Percentiles rank a stretch among this genome's conserved stretches.
These are phyloP conservation scores for Coelastrella sp. DNA, from an alignment of 139 green algal genomes.

Conservation along the genomic window DNA sequence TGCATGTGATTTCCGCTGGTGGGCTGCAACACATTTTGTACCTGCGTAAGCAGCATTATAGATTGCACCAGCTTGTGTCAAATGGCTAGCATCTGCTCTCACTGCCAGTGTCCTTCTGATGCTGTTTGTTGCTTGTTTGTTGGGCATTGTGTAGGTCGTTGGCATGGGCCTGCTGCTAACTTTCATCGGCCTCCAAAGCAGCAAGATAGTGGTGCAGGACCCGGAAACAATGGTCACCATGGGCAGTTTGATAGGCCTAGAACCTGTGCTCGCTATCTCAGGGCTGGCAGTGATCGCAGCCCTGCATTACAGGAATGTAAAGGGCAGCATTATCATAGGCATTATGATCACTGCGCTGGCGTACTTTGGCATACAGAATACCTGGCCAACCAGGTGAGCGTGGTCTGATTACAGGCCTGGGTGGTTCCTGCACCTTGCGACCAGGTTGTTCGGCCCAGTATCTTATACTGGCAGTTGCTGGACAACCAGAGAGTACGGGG, in stretches of 20 bases:
- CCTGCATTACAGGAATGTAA: conserved; percentile 57
- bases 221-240: conserved; percentile 57
- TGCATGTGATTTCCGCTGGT: too few species aligned
- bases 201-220: conserved; percentile 56
- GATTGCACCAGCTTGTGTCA: too few species aligned
- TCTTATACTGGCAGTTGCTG: too few species aligned
- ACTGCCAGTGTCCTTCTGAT: not conserved
- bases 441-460: too few species aligned
- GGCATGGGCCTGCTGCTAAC: conserved; percentile 69
- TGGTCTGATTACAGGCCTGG: not conserved
- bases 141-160: conserved; percentile 44
- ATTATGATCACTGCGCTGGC: conserved; percentile 50
- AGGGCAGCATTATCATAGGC: conserved; percentile 64
- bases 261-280: conserved; percentile 47
- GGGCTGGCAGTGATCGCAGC: conserved; percentile 56
- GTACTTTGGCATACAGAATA: conserved; percentile 46
- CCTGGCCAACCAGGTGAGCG: conserved; percentile 41
- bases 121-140: not conserved
- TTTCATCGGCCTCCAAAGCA: conserved; percentile 65
- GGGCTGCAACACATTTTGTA: too few species aligned
- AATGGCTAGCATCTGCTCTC: too few species aligned
- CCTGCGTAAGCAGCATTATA: too few species aligned
- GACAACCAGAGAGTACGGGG: too few species aligned
- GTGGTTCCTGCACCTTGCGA: not conserved
- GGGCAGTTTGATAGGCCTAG: conserved; percentile 33